A percentile compares a stretch with the other conserved stretches of the same genome.
Evolutionary conservation across 2,329 filamentous ascomycete species (phyloP).

Genomic region (Trichophyton benhamiae): DNA sequence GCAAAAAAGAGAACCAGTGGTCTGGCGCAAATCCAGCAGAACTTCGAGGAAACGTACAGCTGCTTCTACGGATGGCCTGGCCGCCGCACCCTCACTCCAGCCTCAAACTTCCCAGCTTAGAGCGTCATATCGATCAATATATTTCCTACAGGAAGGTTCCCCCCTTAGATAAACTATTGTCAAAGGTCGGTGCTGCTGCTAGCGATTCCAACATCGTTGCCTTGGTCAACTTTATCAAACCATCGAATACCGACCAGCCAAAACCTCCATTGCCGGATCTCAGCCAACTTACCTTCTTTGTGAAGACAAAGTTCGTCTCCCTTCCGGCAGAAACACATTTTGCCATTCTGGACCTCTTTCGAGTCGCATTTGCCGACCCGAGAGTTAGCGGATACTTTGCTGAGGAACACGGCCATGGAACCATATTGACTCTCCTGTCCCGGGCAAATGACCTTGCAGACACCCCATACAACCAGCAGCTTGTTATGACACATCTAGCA

Average conservation of each 20-base stretch:
- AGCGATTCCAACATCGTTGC: conserved; percentile 48
- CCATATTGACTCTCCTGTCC: conserved; percentile 45
- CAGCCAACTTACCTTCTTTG: conserved; percentile 47
- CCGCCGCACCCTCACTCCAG: conserved; percentile 64
- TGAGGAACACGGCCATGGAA: conserved; percentile 56
- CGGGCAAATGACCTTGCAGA: conserved; percentile 43
- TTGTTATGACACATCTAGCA: conserved; percentile 69
- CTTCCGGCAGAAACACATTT: conserved; percentile 59
- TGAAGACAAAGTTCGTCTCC: conserved; percentile 43
- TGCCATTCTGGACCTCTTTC: conserved; percentile 71
- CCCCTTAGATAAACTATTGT: conserved; percentile 66
- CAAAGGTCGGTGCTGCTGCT: conserved; percentile 59
- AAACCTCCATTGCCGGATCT: conserved; percentile 62
- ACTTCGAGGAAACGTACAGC: conserved; percentile 58
- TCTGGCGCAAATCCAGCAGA: conserved; percentile 57
- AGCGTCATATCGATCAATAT: conserved; percentile 51
- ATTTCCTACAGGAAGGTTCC: conserved; percentile 67
- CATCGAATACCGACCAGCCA: conserved; percentile 47
- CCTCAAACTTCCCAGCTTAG: conserved; percentile 58
- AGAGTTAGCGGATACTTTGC: conserved; percentile 72
- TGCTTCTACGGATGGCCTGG: conserved; percentile 62
- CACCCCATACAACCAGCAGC: conserved; percentile 68
- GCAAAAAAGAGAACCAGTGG: conserved; percentile 68
- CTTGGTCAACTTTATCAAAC: conserved; percentile 59
- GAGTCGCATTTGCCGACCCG: conserved; percentile 63